Percentiles rank a stretch among this genome's conserved stretches.
These are phyloP conservation scores for Kazachstania viticola DNA, from an alignment of 805 yeast species.

Conservation along the genomic window DNA sequence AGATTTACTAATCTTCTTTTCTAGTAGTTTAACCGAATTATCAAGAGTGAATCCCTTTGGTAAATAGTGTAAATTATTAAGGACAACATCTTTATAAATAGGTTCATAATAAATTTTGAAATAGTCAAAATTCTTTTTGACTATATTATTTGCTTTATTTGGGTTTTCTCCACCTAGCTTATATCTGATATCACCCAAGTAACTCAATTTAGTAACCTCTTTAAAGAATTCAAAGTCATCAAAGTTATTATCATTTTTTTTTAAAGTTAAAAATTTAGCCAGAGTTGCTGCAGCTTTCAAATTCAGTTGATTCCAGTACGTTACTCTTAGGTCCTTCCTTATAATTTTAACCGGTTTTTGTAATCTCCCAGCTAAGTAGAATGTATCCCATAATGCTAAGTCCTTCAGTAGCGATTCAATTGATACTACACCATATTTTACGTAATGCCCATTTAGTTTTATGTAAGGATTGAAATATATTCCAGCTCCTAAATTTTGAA, in stretches of 20 bases:
- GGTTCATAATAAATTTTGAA: conserved; percentile 73
- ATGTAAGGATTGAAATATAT: conserved; percentile 91
- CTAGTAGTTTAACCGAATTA: conserved; percentile 29
- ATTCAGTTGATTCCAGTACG: conserved; percentile 64
- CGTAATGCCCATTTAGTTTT: conserved; percentile 41
- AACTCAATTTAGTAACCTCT: conserved; percentile 70
- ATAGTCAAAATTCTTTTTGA: conserved; percentile 54
- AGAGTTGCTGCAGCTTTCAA: conserved; percentile 66
- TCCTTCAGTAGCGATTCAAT: conserved; percentile 51
- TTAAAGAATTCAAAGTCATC: conserved; percentile 59
- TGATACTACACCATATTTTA: conserved; percentile 84
- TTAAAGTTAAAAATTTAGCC: conserved; percentile 28
- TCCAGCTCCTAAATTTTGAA: conserved; percentile 74
- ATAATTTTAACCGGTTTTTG: conserved; percentile 86
- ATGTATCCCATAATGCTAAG: conserved; percentile 70
- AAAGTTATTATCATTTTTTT: conserved; percentile 30
- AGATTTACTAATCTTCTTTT: conserved; percentile 51
- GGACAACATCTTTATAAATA: conserved; percentile 28
- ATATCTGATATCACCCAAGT: conserved; percentile 85
- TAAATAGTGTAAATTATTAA: conserved; percentile 23
- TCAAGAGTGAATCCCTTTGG: conserved; percentile 31
- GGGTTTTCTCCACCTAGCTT: conserved; percentile 86
- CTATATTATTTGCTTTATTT: conserved; percentile 76
- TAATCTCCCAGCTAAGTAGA: conserved; percentile 83
- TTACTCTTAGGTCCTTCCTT: conserved; percentile 50